Base-by-base conservation (phyloP, 176 grass and related monocot species). In the Oryza nivara region DNA sequence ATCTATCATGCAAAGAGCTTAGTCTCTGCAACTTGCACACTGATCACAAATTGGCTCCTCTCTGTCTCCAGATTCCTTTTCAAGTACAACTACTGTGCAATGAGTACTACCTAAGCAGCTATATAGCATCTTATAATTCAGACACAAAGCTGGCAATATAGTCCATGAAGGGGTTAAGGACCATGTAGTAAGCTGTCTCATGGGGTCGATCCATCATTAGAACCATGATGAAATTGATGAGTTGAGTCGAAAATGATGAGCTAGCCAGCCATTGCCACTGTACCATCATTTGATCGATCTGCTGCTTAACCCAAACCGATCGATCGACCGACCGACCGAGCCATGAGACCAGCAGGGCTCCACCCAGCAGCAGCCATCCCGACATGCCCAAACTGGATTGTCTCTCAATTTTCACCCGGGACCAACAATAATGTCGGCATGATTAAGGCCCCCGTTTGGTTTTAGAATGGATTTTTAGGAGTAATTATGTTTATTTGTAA, bases 141-240 rank as follows among this genome's bases (percentile, higher is more conserved):
- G 40, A 41, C 66, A 15, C 54, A 68, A 71, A 81, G 67, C 48
- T 58, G 67, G 2, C 40, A 51, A 71, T 40, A 13, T 36, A 32
- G 28, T 82, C 66, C 56, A 58, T 19, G 54, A 58, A 56, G 47
- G 67, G 1, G 12, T 23, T 81, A 32, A 81, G 65, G 45, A 49
- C 78, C 65, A n/a, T 9, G 49, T 52, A 19, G 51, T 56, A 56
- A 56, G 32, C 41, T 47, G 14, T 20, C 41, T 16, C 9, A 15
- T 58, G 19, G 16, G 49, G 54, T n/a, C 19, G 54, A n/a, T 81
- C 70, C 70, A 81, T 70, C 47, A 70, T 71, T 56, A 38, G 10
- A 11, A 47, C 79, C 46, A 74, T 74, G 12, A 58, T 58, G 54
- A 58, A 58, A 52, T 52, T 58, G 19, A 58, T 20, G 54, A 58